These are phyloP conservation scores for Diaporthe capsici DNA, from an alignment of 2,329 filamentous ascomycete genomes.

Conservation along the genomic window DNA sequence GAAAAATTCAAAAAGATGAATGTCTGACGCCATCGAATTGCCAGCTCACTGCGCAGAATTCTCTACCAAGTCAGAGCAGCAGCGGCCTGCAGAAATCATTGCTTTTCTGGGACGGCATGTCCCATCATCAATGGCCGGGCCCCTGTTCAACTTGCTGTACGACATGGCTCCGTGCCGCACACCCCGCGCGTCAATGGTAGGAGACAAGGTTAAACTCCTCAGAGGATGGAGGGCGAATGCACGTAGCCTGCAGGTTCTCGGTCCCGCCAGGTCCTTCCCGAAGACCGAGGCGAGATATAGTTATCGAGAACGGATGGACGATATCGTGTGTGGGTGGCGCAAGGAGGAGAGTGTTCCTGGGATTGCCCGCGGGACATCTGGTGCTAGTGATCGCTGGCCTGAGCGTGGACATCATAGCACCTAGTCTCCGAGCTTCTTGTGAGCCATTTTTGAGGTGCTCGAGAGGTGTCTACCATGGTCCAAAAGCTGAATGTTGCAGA, in stretches of 20 bases:
- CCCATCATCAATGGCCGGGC: conserved; percentile 17
- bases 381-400: background rate
- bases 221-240: conserved; percentile 24
- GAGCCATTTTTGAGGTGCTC: background rate
- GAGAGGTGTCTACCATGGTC: background rate
- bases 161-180: conserved; percentile 38
- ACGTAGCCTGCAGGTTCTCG: conserved; percentile 33
- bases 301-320: background rate
- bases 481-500: conserved; percentile 4
- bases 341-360: background rate
- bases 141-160: conserved; percentile 35
- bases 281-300: conserved; percentile 29
- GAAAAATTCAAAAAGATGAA: background rate
- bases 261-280: conserved; percentile 30
- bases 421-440: background rate
- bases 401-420: background rate
- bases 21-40: conserved; percentile 9
- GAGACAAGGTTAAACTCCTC: conserved; percentile 29
- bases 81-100: conserved; percentile 10
- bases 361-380: background rate
- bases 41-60: conserved; percentile 19
- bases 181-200: conserved; percentile 27
- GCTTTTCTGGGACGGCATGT: conserved; percentile 24
- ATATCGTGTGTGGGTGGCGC: background rate
- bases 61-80: background rate